Base-by-base conservation (phyloP, 768 basidiomycete genomes). In the Kwoniella sp. region DNA sequence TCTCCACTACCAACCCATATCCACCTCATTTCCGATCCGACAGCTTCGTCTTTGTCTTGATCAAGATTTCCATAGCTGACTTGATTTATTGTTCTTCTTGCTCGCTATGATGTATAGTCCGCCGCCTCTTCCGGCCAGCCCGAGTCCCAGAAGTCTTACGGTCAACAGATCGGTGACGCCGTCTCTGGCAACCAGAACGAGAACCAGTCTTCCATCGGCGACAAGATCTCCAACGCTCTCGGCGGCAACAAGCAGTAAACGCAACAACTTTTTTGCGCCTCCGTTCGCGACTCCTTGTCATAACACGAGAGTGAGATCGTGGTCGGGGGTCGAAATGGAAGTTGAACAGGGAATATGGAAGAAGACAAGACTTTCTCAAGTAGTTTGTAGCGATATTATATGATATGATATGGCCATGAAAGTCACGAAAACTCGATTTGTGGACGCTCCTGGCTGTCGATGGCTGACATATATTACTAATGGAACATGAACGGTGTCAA, bases 141-240 rank as follows among this genome's bases (percentile, higher is more conserved):
- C 57, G 61, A 77, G 27, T 68, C 65, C 37, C 71, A 77, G 67
- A 77, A 75, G 65, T 69, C 68, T 19, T 70, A 49, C 48, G 64
- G 65, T 27, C 60, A 65, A 36, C n/a, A 55, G 47, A 48, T 55
- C 51, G 62, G 55, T 36, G 58, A 53, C 50, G 40, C 48, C 22
- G 25, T 69, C 62, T 72, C 71, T 19, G 77, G 77, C 40, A 77
- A 78, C 72, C 53, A 57, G 48, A 78, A 78, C 69, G 60, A 79
- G 69, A 76, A 75, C 75, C 63, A 58, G 24, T 52, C 61, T 21
- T 67, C 65, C 36, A n/a, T 77, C 60, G 47, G 70, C 40, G 72
- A 77, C 73, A 64, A 60, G 50, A 73, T 70, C 66, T 75, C 52
- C 25, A 62, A 70, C 62, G 61, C 68, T 53, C 58, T 70, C 50